Percentiles rank a stretch among this genome's conserved stretches.
phyloP scores from a whole-genome alignment of 2,329 filamentous ascomycete genomes.

The Microthyrium microscopicum region DNA sequence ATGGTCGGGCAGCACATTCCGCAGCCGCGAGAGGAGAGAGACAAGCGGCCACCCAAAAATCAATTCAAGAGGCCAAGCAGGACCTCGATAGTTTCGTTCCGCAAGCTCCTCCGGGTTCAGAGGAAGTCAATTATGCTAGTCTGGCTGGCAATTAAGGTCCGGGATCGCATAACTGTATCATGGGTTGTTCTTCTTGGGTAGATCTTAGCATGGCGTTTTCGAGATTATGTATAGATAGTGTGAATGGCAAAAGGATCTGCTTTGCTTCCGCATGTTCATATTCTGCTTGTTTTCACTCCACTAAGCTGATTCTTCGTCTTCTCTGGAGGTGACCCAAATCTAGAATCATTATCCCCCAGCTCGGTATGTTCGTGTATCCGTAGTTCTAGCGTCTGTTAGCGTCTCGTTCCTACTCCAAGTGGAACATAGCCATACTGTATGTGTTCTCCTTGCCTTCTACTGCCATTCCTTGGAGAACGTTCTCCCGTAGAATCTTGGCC shows the following conservation, averaged over 20 bases:
- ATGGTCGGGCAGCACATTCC: slow-evolving; percentile 47
- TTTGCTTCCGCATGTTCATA: too few species aligned
- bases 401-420: slow-evolving; percentile 5
- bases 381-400: slow-evolving; percentile 41
- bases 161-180: neutral
- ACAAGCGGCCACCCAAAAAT: slow-evolving; percentile 1
- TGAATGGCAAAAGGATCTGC: too few species aligned
- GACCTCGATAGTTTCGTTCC: slow-evolving; percentile 28
- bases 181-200: neutral
- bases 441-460: slow-evolving; percentile 29
- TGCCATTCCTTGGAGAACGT: slow-evolving; percentile 69
- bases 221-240: neutral
- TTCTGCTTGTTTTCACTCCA: too few species aligned
- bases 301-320: too few species aligned
- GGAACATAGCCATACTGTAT: slow-evolving; percentile 39
- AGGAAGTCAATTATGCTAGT: slow-evolving; percentile 70
- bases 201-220: slow-evolving; percentile 2
- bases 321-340: too few species aligned
- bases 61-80: slow-evolving; percentile 27
- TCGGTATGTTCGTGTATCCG: slow-evolving; percentile 85
- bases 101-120: slow-evolving; percentile 61
- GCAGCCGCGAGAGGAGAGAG: slow-evolving; percentile 11
- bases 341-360: slow-evolving; percentile 79
- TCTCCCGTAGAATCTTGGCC: slow-evolving; percentile 60
- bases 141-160: slow-evolving; percentile 54